Percentiles rank a stretch among this genome's conserved stretches.
phyloP scores from a whole-genome alignment of 805 yeast genomes.

The Wickerhamiella hasegawae region DNA sequence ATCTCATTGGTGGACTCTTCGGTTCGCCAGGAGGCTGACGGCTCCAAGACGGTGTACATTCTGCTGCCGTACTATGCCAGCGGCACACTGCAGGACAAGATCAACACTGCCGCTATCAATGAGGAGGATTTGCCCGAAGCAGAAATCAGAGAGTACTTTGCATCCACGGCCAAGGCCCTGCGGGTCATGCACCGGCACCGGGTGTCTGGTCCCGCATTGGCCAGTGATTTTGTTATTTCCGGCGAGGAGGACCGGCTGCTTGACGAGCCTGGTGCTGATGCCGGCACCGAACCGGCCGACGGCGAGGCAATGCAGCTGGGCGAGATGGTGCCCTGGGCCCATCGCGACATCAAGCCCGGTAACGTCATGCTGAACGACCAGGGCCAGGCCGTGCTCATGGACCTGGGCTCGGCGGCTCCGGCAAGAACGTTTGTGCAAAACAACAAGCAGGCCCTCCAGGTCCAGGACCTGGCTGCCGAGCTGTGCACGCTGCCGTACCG shows the following conservation, averaged over 20 bases:
- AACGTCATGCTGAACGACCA: constrained; percentile 66
- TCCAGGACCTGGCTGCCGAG: constrained; percentile 70
- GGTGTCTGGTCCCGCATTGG: constrained; percentile 4
- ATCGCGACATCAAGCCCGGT: constrained; percentile 79
- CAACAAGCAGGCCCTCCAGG: constrained; percentile 53
- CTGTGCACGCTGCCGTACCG: constrained; percentile 76
- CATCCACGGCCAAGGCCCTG: constrained; percentile 61
- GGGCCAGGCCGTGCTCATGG: constrained; percentile 66
- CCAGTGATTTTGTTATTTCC: constrained; percentile 29
- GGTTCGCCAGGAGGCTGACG: constrained; percentile 59
- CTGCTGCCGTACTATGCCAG: constrained; percentile 60
- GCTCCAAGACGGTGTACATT: constrained; percentile 62
- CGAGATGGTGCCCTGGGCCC: constrained; percentile 58
- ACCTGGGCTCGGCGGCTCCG: constrained; percentile 62
- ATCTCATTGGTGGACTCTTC: constrained; percentile 56
- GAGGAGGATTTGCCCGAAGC: constrained; percentile 38
- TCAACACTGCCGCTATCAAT: constrained; percentile 46
- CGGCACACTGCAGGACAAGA: constrained; percentile 70
- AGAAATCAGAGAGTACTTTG: constrained; percentile 45
- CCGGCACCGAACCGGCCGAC: constrained; percentile 9
- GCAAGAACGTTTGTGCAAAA: constrained; percentile 40
- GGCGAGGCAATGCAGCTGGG: constrained; percentile 32
- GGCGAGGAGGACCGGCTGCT: constrained; percentile 16
- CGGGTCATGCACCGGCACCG: constrained; percentile 58
- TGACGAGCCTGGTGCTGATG: constrained; percentile 18